These are phyloP conservation scores for Paecilomyces variotii DNA, from an alignment of 2,329 filamentous ascomycete species.

Conservation along the genomic window DNA sequence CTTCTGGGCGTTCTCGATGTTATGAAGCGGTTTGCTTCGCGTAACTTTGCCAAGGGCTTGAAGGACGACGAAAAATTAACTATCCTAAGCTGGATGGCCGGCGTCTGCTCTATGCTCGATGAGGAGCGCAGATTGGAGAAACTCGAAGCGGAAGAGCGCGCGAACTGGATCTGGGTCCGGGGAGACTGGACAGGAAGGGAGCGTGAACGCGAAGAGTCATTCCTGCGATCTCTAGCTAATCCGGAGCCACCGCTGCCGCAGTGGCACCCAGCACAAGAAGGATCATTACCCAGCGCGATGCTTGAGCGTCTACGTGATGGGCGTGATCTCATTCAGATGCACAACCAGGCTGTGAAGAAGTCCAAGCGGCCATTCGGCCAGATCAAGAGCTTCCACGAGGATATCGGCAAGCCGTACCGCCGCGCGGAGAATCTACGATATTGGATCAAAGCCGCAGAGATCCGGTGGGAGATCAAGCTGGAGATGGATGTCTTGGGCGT, in stretches of 20 bases:
- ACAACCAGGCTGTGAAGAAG: conserved; percentile 80
- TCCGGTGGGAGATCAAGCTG: conserved; percentile 83
- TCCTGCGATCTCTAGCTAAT: conserved; percentile 66
- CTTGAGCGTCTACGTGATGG: conserved; percentile 68
- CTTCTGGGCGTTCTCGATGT: conserved; percentile 81
- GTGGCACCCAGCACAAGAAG: conserved; percentile 54
- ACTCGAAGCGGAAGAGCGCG: conserved; percentile 61
- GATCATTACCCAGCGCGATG: conserved; percentile 53
- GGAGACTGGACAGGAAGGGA: conserved; percentile 70
- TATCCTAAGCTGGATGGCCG: conserved; percentile 70
- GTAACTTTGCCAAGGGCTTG: conserved; percentile 78
- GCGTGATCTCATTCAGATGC: conserved; percentile 71
- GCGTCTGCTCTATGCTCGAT: conserved; percentile 67
- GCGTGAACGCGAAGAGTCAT: conserved; percentile 70
- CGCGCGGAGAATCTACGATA: conserved; percentile 88
- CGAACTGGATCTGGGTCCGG: conserved; percentile 71
- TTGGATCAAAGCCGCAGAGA: conserved; percentile 92
- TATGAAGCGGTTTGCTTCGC: conserved; percentile 80
- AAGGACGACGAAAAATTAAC: conserved; percentile 66
- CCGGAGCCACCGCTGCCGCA: conserved; percentile 52
- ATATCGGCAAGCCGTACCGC: conserved; percentile 90
- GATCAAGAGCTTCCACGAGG: conserved; percentile 83
- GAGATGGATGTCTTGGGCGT: conserved; percentile 79
- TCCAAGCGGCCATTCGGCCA: conserved; percentile 81
- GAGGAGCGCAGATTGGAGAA: conserved; percentile 71